These are phyloP conservation scores for Staphylotrichum longicolle DNA, from an alignment of 495 filamentous ascomycete species.

Conservation along the genomic window DNA sequence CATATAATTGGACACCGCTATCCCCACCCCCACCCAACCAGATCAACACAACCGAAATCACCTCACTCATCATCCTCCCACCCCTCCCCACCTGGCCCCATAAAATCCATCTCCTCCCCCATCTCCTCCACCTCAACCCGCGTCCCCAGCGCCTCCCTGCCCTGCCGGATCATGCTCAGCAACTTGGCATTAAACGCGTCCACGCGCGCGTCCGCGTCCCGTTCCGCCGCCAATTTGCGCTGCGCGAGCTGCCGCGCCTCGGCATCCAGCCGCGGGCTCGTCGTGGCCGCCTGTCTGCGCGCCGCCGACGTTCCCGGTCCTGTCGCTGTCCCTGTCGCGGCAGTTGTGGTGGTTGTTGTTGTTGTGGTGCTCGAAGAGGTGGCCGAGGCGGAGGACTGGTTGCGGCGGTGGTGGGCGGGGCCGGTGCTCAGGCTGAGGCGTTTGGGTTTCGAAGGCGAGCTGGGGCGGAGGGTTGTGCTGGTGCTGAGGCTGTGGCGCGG, in stretches of 20 bases:
- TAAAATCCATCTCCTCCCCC: slow-evolving; percentile 4
- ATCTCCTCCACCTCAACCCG: slow-evolving; percentile 64
- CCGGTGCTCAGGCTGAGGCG: slow-evolving; percentile 27
- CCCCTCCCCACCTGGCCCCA: slow-evolving; percentile 43
- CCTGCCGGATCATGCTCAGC: slow-evolving; percentile 82
- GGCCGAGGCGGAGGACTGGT: slow-evolving; percentile 35
- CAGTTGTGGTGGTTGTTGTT: background rate
- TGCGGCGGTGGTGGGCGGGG: slow-evolving; percentile 36
- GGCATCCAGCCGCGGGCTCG: slow-evolving; percentile 45
- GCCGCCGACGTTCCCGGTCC: background rate
- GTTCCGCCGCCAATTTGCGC: slow-evolving; percentile 64
- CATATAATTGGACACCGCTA: too few species aligned
- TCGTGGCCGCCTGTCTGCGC: slow-evolving; percentile 28
- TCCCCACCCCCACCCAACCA: too few species aligned
- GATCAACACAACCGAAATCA: too few species aligned
- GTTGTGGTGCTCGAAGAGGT: slow-evolving; percentile 18
- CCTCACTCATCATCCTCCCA: slow-evolving; percentile 45
- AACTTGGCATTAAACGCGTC: slow-evolving; percentile 73
- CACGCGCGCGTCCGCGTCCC: slow-evolving; percentile 75
- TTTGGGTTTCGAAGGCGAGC: slow-evolving; percentile 25
- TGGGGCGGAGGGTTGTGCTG: slow-evolving; percentile 9
- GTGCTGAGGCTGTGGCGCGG: slow-evolving; percentile 16
- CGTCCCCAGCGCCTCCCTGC: slow-evolving; percentile 80
- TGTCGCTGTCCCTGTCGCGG: background rate
- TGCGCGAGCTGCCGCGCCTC: slow-evolving; percentile 70